phyloP scores from a whole-genome alignment of 1,284 basidiomycete genomes.

The Heterobasidion occidentale region DNA sequence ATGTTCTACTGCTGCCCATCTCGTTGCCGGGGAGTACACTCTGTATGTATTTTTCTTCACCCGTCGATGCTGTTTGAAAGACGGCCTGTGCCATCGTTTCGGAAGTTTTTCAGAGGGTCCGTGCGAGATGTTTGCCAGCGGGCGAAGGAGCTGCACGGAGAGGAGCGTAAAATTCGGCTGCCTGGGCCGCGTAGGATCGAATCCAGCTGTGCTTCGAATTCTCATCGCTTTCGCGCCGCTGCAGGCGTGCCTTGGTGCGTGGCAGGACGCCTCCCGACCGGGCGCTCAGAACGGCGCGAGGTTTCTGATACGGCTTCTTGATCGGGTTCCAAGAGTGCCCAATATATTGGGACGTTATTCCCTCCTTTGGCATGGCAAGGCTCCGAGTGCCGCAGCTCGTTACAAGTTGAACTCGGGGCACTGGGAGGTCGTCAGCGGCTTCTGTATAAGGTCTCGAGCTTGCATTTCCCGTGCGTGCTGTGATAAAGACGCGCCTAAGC shows the following conservation, averaged over 20 bases:
- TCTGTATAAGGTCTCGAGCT: not conserved
- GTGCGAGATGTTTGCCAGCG: too few species aligned
- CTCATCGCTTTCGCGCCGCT: not conserved
- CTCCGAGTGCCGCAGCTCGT: too few species aligned
- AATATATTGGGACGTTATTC: not conserved
- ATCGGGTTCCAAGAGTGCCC: not conserved
- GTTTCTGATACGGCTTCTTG: not conserved
- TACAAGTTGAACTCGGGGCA: not conserved
- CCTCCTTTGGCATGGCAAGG: not conserved
- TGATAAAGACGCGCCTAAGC: too few species aligned
- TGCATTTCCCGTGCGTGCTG: too few species aligned
- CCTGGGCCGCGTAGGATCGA: not conserved
- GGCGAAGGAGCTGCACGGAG: too few species aligned
- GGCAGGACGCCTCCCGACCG: not conserved
- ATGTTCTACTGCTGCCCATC: not conserved
- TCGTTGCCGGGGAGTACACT: not conserved
- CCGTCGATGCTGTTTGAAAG: too few species aligned
- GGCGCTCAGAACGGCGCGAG: not conserved
- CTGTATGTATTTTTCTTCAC: too few species aligned
- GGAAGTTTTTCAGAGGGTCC: too few species aligned
- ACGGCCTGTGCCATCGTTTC: too few species aligned
- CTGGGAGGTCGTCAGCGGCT: not conserved
- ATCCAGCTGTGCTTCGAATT: not conserved
- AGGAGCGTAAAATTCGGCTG: not conserved
- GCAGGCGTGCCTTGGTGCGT: not conserved